These are phyloP conservation scores for Knufia fluminis DNA, from an alignment of 2,329 filamentous ascomycete species.

Conservation along the genomic window DNA sequence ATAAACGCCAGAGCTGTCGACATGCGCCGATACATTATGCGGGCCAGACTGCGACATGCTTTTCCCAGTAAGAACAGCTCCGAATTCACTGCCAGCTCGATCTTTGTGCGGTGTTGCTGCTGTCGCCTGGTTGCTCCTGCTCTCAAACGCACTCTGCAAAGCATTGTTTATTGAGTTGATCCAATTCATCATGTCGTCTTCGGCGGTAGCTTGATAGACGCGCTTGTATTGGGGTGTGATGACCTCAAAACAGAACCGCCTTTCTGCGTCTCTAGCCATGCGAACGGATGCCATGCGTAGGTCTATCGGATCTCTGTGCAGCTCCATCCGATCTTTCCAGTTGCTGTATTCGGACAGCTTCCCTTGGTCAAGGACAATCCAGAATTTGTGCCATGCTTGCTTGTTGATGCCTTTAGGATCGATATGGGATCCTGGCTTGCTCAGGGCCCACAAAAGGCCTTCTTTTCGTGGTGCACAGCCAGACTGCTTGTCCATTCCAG, in stretches of 20 bases:
- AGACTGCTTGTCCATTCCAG: conserved; percentile 44
- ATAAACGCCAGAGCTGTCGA: conserved; percentile 51
- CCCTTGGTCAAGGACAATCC: conserved; percentile 95
- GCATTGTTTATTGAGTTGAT: conserved; percentile 96
- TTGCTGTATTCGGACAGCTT: conserved; percentile 97
- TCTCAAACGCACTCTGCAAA: conserved; percentile 82
- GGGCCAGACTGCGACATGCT: conserved; percentile 56
- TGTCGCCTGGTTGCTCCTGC: conserved; percentile 48
- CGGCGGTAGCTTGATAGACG: conserved; percentile 93
- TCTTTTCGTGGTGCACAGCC: conserved; percentile 71
- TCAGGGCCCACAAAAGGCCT: conserved; percentile 88
- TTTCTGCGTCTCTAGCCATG: conserved; percentile 87
- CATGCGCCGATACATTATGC: conserved; percentile 37
- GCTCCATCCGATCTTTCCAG: conserved; percentile 93
- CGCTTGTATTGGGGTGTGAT: conserved; percentile 94
- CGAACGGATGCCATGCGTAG: conserved; percentile 92
- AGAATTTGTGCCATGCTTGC: conserved; percentile 98
- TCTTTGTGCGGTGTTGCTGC: conserved; percentile 44
- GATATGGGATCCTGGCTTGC: conserved; percentile 83
- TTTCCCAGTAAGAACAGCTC: conserved; percentile 86
- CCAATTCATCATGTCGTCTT: conserved; percentile 97
- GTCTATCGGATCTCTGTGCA: conserved; percentile 97
- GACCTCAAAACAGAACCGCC: conserved; percentile 95
- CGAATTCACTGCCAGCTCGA: conserved; percentile 72
- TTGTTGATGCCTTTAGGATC: conserved; percentile 94